A percentile compares a stretch with the other conserved stretches of the same genome.
phyloP scores from a whole-genome alignment of 805 yeast species.

The Candida andamanensis region DNA sequence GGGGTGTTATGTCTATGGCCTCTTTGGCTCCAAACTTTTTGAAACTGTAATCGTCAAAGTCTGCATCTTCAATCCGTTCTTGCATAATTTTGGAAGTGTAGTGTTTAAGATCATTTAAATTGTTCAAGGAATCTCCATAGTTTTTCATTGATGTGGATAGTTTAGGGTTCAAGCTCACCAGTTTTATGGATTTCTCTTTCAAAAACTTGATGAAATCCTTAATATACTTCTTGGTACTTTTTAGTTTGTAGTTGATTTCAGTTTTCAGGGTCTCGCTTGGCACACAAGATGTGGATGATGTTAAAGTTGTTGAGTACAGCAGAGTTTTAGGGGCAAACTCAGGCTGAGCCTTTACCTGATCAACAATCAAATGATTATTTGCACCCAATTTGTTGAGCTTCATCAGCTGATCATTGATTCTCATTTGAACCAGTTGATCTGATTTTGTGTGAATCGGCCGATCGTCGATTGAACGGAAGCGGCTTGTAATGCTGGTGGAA shows the following conservation, averaged over 20 bases:
- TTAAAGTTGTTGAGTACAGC: too few species aligned
- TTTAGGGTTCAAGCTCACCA: slow-evolving; percentile 8
- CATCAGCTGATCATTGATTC: too few species aligned
- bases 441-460: too few species aligned
- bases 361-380: slow-evolving; percentile 4
- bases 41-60: slow-evolving; percentile 15
- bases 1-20: not conserved
- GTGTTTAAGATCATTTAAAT: slow-evolving; percentile 19
- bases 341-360: slow-evolving; percentile 5
- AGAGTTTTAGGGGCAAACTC: too few species aligned
- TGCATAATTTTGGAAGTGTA: slow-evolving; percentile 19
- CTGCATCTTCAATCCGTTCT: slow-evolving; percentile 10
- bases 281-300: too few species aligned
- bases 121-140: slow-evolving; percentile 20
- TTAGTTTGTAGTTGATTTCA: slow-evolving; percentile 1
- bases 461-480: too few species aligned
- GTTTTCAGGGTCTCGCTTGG: too few species aligned
- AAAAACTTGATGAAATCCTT: slow-evolving; percentile 9
- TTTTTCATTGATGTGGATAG: slow-evolving; percentile 22
- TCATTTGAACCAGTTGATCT: too few species aligned
- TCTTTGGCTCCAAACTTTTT: slow-evolving; percentile 12
- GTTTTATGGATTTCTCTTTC: slow-evolving; percentile 2
- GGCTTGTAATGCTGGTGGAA: too few species aligned
- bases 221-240: slow-evolving; percentile 5
- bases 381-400: slow-evolving; percentile 8